phyloP scores from a whole-genome alignment of 805 yeast genomes.

The Hanseniaspora mollemarum region DNA sequence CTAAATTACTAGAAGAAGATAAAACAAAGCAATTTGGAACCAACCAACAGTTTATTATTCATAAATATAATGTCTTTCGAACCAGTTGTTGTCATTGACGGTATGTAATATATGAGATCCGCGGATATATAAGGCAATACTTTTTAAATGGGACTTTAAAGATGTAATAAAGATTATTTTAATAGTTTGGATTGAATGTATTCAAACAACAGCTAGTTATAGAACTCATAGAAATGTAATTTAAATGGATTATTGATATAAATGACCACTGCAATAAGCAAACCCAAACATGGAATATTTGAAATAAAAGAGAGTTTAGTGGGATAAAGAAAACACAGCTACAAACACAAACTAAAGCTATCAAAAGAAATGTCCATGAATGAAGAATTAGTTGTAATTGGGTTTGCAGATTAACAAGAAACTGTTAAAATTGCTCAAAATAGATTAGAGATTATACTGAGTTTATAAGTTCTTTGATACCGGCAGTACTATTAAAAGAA shows the following conservation, averaged over 20 bases:
- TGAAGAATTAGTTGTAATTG: no score
- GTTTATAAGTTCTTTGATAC: no score
- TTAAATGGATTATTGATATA: neutral
- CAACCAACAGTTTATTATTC: conserved; percentile 18
- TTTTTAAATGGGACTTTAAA: neutral
- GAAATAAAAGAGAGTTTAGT: conserved; percentile 4
- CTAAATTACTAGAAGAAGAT: neutral
- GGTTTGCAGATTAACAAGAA: no score
- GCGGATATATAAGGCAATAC: neutral
- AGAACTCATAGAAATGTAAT: neutral
- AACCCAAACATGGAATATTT: neutral
- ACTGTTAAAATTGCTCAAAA: no score
- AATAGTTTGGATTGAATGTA: neutral
- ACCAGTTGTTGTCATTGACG: conserved; percentile 97
- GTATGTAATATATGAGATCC: conserved; percentile 36
- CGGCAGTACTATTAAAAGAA: no score
- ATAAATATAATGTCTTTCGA: conserved; percentile 54
- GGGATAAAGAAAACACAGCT: neutral
- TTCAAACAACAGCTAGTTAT: neutral
- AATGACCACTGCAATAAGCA: neutral
- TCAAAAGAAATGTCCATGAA: no score
- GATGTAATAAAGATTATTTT: neutral
- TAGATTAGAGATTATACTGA: no score
- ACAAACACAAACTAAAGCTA: no score
- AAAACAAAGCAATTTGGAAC: conserved; percentile 2